Conservation (phyloP, 1,284 basidiomycete genomes). For the Bjerkandera adusta region DNA sequence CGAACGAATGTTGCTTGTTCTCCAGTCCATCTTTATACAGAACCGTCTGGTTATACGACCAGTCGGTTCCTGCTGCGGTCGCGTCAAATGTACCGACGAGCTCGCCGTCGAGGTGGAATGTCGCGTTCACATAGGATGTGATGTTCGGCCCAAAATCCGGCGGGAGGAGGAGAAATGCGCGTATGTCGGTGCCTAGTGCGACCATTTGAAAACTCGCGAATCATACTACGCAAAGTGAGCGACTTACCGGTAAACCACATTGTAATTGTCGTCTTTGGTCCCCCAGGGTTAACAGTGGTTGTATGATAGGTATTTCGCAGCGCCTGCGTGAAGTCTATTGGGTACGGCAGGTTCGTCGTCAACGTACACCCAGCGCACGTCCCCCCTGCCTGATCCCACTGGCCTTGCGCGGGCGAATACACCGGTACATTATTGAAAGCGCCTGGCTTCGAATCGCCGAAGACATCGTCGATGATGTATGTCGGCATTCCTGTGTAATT, state of each 20-base stretch:
- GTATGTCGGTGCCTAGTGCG: slow-evolving; percentile 5
- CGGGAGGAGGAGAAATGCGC: slow-evolving; percentile 3
- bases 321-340: no score
- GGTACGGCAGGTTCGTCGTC: no score
- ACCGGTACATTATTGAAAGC: no score
- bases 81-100: slow-evolving; percentile 3
- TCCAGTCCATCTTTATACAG: background rate
- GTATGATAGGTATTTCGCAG: no score
- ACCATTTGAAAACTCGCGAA: no score
- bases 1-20: slow-evolving; percentile 7
- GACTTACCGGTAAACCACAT: slow-evolving; percentile 4
- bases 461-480: no score
- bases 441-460: no score
- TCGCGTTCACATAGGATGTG: slow-evolving; percentile 4
- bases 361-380: no score
- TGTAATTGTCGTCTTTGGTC: background rate
- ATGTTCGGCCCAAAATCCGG: slow-evolving; percentile 5
- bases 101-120: slow-evolving; percentile 4
- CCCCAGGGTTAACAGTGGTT: no score
- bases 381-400: no score
- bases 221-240: background rate
- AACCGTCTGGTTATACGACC: slow-evolving; percentile 7
- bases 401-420: no score
- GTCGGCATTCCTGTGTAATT: no score
- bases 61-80: background rate